Evolutionary conservation across 768 basidiomycete genomes (phyloP), one percentile per base, ranked within the genome.

Genomic region (Lactarius trivialis): DNA sequence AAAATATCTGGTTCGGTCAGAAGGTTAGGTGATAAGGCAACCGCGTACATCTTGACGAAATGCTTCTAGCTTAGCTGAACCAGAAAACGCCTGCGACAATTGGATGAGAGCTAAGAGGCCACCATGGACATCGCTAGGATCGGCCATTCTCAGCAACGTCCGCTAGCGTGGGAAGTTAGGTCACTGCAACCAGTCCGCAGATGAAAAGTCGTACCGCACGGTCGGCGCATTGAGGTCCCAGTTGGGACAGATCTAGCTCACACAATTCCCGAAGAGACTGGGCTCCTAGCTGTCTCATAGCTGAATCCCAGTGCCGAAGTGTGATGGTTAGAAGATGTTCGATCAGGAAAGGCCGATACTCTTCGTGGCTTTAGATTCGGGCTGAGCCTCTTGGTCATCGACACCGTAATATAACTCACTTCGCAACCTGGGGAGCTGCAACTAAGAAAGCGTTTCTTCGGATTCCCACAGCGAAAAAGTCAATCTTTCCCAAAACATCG

Each of bases 401-500:
- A 62, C 61, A 52, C 54, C 53, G 60, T 60, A 37, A 51, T 24
- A 28, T 53, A 14, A 80, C 91, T 70, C 71, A 96, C 94, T 83
- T 80, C 33, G 94, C 91, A 49, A 97, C 91, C 69, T 89, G 85
- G 50, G 89, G 87, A 59, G 93, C 93, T 43, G 92, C 91, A 17
- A 79, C 73, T n/a, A 91, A 74, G 71, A 93, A 97, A 0, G 96
- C 86, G 66, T 91, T 89, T 66, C 88, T 81, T 56, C 92, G 77
- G 28, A 92, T 78, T 68, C 93, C 91, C 61, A 98, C 89, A 43
- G 93, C 88, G 75, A 93, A 98, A 73, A 98, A 98, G 75, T 99
- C 97, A 0, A 91, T 91, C 72, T 91, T 90, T 45, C 86, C 81
- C 50, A 99, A 77, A 28, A 98, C 89, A 70, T 93, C 92, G 65